Base-by-base conservation (phyloP, 192 early-diverging fungal species). In the Pilaira anomala region DNA sequence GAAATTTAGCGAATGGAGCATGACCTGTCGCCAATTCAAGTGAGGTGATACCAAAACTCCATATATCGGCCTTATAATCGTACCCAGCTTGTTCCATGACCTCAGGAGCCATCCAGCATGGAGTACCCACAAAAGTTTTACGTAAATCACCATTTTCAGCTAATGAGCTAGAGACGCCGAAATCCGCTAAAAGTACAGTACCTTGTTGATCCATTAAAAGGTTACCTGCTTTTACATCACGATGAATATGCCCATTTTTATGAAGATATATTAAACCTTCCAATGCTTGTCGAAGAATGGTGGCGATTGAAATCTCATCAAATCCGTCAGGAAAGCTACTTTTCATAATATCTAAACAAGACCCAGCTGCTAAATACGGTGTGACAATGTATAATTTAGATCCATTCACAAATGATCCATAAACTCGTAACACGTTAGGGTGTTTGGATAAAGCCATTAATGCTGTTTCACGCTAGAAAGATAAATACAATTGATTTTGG, bases 61-160 rank as follows among this genome's bases (percentile, higher is more conserved):
- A 94, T 62, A 94, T 92, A 67, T 94, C 92, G 1, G 92, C 92
- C 63, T 92, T 92, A 66, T 84, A 92, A 68, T 93, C 85, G 72
- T 94, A 94, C 2, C 88, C 90, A 12, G 84, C 83, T 63, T 94
- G 92, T 61, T 94, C 89, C 92, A 94, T 94, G 25, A 94, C 91
- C 64, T 94, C 83, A 4, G 91, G 83, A 30, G 86, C 82, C 83
- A 88, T 83, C 79, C 80, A 84, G 44, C 83, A 84, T 14, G 83
- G 83, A n/a, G 87, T 88, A 16, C 87, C 87, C 11, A 88, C 87
- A 75, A 88, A 88, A 14, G 87, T 88, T 69, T 81, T 85, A 46
- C 87, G 76, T 52, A 72, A 64, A 24, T 87, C 87, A 1, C 83
- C 86, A 44, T 72, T 84, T 55, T 88, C 87, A 46, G 81, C 81